Base-by-base conservation (phyloP, 2,329 filamentous ascomycete species). In the Aspergillus pseudotamarii region DNA sequence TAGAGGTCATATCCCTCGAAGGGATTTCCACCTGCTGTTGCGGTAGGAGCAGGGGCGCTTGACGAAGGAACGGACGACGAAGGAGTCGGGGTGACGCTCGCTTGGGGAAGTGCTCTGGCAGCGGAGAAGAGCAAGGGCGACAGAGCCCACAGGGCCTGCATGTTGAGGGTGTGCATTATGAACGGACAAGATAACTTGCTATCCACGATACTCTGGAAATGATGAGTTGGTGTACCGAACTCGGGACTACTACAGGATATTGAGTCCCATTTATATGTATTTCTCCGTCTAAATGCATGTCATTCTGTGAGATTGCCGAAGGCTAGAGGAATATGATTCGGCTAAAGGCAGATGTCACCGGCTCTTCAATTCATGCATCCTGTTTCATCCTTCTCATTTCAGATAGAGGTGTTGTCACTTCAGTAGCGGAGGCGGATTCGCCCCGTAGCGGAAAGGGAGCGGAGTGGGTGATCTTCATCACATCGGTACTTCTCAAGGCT, bases 1-100 rank as follows among this genome's bases (percentile, higher is more conserved):
- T 84, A 85, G 54, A 83, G 79, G 63, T 81, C 76, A 63, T 82
- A 80, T 23, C 83, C 83, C 11, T 75, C 75, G 62, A 85, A 84
- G 0, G 83, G 82, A 69, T 86, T 86, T 34, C 86, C 87, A 16
- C 82, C 64, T 36, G 51, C 30, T 2, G 12, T 58, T 10, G 68
- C 69, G 2, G 70, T 66, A 14, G 66, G 64, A 1, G 63, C 58
- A 11, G 69, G 50, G 21, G 64, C 62, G 56, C 69, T 64, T 19
- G 68, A 56, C 8, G 66, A 65, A 16, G 64, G 63, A 34, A 61
- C 58, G 41, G 51, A 34, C 12, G 51, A 54, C 19, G 67, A 63
- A 11, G 63, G 16, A 12, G 65, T 30, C 6, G 50, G 23, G 9
- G 57, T 64, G n/a, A 65, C 54, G 14, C 69, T 67, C 5, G 68